Evolutionary conservation across 352 stramenopile species (phyloP), one percentile per base, ranked within the genome.

Genomic region (Elongisporangium senticosum): DNA sequence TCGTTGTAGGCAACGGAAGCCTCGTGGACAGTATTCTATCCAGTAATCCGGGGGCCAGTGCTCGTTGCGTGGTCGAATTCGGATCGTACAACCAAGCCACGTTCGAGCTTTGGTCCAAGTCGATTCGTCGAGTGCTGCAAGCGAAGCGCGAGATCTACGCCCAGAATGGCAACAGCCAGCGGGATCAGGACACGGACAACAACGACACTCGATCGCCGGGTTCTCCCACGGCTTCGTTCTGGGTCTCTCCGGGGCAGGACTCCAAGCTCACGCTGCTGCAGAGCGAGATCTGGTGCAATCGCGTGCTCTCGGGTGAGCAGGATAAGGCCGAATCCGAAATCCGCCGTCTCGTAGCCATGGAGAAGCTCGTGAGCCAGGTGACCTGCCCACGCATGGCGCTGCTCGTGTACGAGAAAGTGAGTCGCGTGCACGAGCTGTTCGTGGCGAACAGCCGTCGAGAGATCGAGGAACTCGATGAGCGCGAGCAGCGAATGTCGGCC

Each of bases 321-420:
- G 79, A 93, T 60, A 94, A 95, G 53, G 83, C 83, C 1, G 81
- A 93, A 58, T 93, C 83, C 10, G 85, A 95, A 63, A 74, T 93
- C 21, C 70, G 85, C 7, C 78, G 85, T 43, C 90, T 95, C 56
- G 61, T 92, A 17, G 85, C 85, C 2, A 95, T 95, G 85, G 83
- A 95, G 56, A 93, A 91, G 54, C 65, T 95, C 2, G 83, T 95
- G 7, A 66, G 69, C 8, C 83, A 95, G 68, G 83, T 95, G 26
- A 90, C 81, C 6, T 83, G 73, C 55, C 71, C 83, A 15, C 64
- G 77, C 10, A 95, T 95, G 85, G 85, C 85, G n/a, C 63, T 95
- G 26, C 65, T 95, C 3, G 85, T 95, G 47, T 95, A 95, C 57
- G 85, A 95, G 53, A 95, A 95, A 65, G 85, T 95, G 21, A 93